phyloP scores from a whole-genome alignment of 257 asterid genomes.

The Voacanga thouarsii region DNA sequence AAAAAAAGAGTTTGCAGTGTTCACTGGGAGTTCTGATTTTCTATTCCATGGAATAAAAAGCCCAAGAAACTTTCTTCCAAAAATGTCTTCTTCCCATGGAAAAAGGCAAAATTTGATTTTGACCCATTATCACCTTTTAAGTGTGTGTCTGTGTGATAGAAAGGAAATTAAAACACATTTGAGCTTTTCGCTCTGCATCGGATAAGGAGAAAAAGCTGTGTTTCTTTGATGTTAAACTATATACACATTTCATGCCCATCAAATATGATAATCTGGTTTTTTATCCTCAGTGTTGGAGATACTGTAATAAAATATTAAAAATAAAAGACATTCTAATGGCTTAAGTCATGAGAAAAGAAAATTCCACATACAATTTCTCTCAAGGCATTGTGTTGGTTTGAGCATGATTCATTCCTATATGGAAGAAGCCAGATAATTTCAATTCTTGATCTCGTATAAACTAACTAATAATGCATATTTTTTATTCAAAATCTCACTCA shows the following conservation, averaged over 20 bases:
- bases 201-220: conserved; percentile 8
- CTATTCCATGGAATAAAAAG: conserved; percentile 17
- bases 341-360: too few species aligned
- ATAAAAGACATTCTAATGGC: neutral
- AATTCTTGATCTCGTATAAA: too few species aligned
- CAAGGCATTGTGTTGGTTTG: too few species aligned
- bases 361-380: too few species aligned
- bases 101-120: conserved; percentile 44
- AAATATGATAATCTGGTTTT: conserved; percentile 11
- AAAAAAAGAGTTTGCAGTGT: neutral
- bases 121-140: conserved; percentile 44
- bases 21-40: conserved; percentile 1
- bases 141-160: conserved; percentile 9
- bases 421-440: too few species aligned
- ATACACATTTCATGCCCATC: conserved; percentile 4
- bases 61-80: conserved; percentile 33
- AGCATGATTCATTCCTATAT: too few species aligned
- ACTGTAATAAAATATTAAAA: neutral
- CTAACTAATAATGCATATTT: too few species aligned
- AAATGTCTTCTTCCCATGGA: conserved; percentile 13
- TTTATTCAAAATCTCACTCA: too few species aligned
- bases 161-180: conserved; percentile 10
- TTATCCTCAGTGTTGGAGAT: conserved; percentile 4
- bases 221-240: neutral
- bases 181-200: conserved; percentile 26